Percentiles rank a stretch among this genome's conserved stretches.
phyloP scores from a whole-genome alignment of 352 stramenopile species.

The Blastocystis sp. region DNA sequence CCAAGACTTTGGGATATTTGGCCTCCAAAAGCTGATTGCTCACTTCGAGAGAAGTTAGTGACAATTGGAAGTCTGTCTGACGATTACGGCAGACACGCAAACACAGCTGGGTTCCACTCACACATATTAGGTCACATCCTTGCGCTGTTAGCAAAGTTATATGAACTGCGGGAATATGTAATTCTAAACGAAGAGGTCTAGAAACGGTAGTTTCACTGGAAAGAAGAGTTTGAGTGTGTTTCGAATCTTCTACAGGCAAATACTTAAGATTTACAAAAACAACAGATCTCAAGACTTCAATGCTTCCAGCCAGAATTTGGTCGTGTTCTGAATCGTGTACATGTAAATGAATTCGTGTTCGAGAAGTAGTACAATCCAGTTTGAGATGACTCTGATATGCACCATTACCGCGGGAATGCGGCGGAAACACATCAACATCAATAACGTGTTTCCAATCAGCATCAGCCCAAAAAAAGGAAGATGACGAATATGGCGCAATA shows the following conservation, averaged over 20 bases:
- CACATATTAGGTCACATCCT: background rate
- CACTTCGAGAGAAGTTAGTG: background rate
- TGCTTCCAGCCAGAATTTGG: background rate
- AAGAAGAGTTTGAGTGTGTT: background rate
- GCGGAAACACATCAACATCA: background rate
- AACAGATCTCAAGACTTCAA: background rate
- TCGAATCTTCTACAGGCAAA: background rate
- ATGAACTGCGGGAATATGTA: background rate
- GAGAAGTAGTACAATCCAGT: background rate
- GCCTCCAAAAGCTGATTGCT: slow-evolving; percentile 44
- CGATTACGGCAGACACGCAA: background rate
- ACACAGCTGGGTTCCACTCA: background rate
- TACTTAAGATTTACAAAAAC: slow-evolving; percentile 5
- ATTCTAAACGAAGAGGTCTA: background rate
- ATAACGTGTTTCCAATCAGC: background rate
- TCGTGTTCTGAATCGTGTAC: background rate
- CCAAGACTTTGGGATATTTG: background rate
- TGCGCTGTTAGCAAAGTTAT: background rate
- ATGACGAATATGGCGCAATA: background rate
- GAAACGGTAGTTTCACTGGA: background rate
- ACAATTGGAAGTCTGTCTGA: background rate
- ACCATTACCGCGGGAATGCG: background rate
- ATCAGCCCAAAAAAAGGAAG: slow-evolving; percentile 27
- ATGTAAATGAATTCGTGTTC: background rate
- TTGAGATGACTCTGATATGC: background rate